Conservation (phyloP, 2,329 filamentous ascomycete species). For the Shiraia sp. region DNA sequence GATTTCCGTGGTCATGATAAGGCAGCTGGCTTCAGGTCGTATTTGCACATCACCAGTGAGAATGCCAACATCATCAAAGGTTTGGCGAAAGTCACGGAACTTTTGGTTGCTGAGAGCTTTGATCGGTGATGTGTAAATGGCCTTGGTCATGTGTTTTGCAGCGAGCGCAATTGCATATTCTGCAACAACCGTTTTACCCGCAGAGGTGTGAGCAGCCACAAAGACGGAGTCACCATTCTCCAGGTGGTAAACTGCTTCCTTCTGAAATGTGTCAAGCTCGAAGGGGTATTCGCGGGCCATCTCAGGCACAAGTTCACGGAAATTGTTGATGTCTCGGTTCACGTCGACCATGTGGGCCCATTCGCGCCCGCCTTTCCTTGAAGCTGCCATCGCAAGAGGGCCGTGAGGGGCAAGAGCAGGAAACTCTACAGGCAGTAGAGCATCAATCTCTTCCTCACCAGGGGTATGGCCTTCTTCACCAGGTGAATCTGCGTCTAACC, state of each 20-base stretch:
- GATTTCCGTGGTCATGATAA: slow-evolving; percentile 99
- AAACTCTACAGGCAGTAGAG: slow-evolving; percentile 87
- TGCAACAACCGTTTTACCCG: slow-evolving; percentile 96
- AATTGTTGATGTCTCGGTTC: slow-evolving; percentile 90
- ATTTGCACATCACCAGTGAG: slow-evolving; percentile 98
- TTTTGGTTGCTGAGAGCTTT: slow-evolving; percentile 99
- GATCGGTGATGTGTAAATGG: slow-evolving; percentile 98
- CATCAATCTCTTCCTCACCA: slow-evolving; percentile 71
- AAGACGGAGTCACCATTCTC: slow-evolving; percentile 97
- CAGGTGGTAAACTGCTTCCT: slow-evolving; percentile 96
- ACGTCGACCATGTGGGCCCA: slow-evolving; percentile 99
- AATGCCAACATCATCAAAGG: slow-evolving; percentile 95
- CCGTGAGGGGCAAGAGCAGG: slow-evolving; percentile 84
- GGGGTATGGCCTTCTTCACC: slow-evolving; percentile 53
- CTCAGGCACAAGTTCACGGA: slow-evolving; percentile 87
- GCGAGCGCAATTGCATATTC: slow-evolving; percentile 97
- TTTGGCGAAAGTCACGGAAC: slow-evolving; percentile 88
- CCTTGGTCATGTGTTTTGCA: slow-evolving; percentile 99
- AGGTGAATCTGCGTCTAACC: slow-evolving; percentile 29
- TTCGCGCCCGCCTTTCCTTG: slow-evolving; percentile 77
- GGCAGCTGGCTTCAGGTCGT: slow-evolving; percentile 92
- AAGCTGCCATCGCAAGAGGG: slow-evolving; percentile 70
- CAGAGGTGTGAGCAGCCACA: slow-evolving; percentile 95
- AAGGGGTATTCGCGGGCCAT: slow-evolving; percentile 98
- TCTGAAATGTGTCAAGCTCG: slow-evolving; percentile 96